A percentile compares a stretch with the other conserved stretches of the same genome.
Evolutionary conservation across 2,329 filamentous ascomycete species (phyloP).

Genomic region (Ophiostoma novo-ulmi): DNA sequence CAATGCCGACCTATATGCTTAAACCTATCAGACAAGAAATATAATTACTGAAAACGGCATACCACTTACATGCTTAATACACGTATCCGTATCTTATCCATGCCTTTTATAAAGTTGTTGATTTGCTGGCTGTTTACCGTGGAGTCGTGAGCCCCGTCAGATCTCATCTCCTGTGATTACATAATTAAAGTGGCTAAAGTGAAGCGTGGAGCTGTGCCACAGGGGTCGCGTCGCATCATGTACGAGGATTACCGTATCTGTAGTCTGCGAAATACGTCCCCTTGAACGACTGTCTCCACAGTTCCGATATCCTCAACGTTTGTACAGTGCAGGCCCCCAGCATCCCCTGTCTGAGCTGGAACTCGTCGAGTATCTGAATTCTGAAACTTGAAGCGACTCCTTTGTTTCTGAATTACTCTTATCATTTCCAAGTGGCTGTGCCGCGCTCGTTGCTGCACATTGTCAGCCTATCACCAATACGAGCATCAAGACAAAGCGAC

Average conservation of each 20-base stretch:
- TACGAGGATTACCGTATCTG: slow-evolving; percentile 6
- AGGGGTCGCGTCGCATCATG: not conserved
- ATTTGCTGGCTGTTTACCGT: slow-evolving; percentile 6
- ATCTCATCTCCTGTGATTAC: not conserved
- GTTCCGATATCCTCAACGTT: not conserved
- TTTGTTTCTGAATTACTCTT: not conserved
- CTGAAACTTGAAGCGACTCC: not conserved
- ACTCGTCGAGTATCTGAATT: not conserved
- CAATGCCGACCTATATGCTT: not conserved
- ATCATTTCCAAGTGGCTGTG: not conserved
- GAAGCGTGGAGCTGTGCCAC: not conserved
- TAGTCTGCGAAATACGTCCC: not conserved
- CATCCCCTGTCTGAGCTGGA: not conserved
- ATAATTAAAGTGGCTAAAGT: not conserved
- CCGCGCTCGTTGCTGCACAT: not conserved
- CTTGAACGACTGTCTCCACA: not conserved
- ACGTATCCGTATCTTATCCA: slow-evolving; percentile 11
- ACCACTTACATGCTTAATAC: not conserved
- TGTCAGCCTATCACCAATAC: not conserved
- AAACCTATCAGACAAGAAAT: not conserved
- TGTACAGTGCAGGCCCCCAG: not conserved
- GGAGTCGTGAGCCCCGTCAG: not conserved
- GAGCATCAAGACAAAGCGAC: not conserved
- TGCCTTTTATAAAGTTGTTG: not conserved
- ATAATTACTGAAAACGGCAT: not conserved